These are phyloP conservation scores for Scheffersomyces titani DNA, from an alignment of 1,139 yeast species.

Conservation along the genomic window DNA sequence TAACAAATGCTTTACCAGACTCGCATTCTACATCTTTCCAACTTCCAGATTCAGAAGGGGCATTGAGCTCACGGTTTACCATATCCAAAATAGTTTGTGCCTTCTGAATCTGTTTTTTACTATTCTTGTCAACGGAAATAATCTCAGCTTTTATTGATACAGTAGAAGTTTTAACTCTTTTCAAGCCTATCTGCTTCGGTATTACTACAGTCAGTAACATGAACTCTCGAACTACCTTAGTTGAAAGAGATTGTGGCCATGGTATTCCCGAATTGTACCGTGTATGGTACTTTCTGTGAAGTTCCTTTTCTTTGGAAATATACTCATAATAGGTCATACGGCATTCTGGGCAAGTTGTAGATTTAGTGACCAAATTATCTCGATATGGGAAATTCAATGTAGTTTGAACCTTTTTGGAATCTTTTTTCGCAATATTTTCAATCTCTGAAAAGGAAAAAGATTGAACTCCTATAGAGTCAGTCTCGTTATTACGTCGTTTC, in stretches of 20 bases:
- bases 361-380: conserved; percentile 1
- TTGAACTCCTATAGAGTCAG: not conserved
- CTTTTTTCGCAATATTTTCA: not conserved
- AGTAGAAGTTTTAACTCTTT: not conserved
- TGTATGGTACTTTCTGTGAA: conserved; percentile 53
- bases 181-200: not conserved
- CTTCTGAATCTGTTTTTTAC: conserved; percentile 18
- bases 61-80: conserved; percentile 62
- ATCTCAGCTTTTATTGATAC: conserved; percentile 11
- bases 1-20: conserved; percentile 49
- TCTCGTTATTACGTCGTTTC: not conserved
- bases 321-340: conserved; percentile 59
- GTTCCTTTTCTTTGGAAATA: conserved; percentile 42
- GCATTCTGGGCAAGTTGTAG: conserved; percentile 52
- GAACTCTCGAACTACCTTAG: conserved; percentile 32
- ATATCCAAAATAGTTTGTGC: conserved; percentile 37
- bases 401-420: conserved; percentile 14
- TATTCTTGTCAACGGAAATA: conserved; percentile 13
- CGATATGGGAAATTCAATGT: conserved; percentile 11
- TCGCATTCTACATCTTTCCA: conserved; percentile 38
- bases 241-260: conserved; percentile 33
- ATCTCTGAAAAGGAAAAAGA: not conserved
- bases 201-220: conserved; percentile 4
- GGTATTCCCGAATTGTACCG: conserved; percentile 48
- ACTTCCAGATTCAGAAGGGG: conserved; percentile 50